Base-by-base conservation (phyloP, 1,284 basidiomycete species). In the Ustilago tritici region DNA sequence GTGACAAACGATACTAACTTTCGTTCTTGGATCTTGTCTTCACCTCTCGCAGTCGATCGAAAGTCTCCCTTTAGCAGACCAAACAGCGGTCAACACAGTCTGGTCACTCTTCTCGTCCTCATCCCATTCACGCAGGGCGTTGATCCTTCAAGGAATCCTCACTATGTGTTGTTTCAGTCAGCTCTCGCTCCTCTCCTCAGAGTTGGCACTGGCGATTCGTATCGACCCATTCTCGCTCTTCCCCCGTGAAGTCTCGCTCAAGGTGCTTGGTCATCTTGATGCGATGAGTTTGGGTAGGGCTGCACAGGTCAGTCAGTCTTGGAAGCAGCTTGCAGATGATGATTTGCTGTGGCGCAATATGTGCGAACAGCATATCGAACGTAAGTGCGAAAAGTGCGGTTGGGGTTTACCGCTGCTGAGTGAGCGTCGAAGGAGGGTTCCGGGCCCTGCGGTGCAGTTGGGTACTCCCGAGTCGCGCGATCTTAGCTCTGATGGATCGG, bases 151-250 rank as follows among this genome's bases (percentile, higher is more conserved):
- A 83, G 96, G 96, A 36, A 90, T 99, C 69, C 91, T 99, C 80
- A 98, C 97, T n/a, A 99, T 99, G 94, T 99, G 96, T 87, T 99
- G 96, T 88, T 98, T 97, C 88, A 94, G 94, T 46, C 96, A 98
- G 84, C 92, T 99, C n/a, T 98, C 96, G 28, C 92, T 98, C 64
- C 91, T 99, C 56, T 93, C 94, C 15, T 94, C 97, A 73, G 93
- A 95, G 66, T 92, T 99, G 65, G 89, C 92, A 31, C 91, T 93
- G 77, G 92, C 98, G 73, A 98, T 97, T 86, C 92, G 96, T 74
- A 84, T 85, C 59, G 97, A 99, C 87, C 97, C 97, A 10, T 96
- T 99, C 87, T 88, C 90, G 55, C 91, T 95, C 76, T 90, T 99
- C 55, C 97, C 96, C 0, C 91, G 93, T 65, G 96, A 99, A 86